Evolutionary conservation across 176 grass and related monocot genomes (phyloP).

Genomic region (Themeda triandra): DNA sequence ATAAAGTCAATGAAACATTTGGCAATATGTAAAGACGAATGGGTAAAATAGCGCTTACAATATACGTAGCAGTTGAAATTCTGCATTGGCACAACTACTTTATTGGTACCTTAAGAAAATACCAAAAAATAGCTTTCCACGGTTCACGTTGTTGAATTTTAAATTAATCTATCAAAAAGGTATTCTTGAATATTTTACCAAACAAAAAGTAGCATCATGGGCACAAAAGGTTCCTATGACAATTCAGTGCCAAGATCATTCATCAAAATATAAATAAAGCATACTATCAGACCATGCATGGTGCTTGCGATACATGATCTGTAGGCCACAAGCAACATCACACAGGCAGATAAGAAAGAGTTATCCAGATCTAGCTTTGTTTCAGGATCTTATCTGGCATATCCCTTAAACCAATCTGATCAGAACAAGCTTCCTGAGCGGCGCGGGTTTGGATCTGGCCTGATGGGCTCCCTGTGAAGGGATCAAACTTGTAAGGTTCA

Average conservation of each 20-base stretch:
- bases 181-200: background rate
- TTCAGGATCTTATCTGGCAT: conserved; percentile 5
- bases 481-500: conserved; percentile 81
- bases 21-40: too few species aligned
- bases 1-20: too few species aligned
- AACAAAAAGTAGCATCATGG: background rate
- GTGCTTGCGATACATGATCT: background rate
- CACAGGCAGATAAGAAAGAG: background rate
- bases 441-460: conserved; percentile 20
- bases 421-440: conserved; percentile 37
- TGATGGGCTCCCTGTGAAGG: conserved; percentile 68
- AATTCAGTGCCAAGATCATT: background rate
- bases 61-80: too few species aligned
- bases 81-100: background rate
- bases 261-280: conserved; percentile 1
- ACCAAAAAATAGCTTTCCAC: background rate
- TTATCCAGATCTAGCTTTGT: conserved; percentile 8
- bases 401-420: background rate
- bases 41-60: too few species aligned
- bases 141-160: background rate
- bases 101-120: background rate
- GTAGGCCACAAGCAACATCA: background rate
- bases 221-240: background rate
- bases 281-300: background rate
- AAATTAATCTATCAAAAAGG: background rate